phyloP scores from a whole-genome alignment of 2,329 filamentous ascomycete species.

The Huntiella omanensis region DNA sequence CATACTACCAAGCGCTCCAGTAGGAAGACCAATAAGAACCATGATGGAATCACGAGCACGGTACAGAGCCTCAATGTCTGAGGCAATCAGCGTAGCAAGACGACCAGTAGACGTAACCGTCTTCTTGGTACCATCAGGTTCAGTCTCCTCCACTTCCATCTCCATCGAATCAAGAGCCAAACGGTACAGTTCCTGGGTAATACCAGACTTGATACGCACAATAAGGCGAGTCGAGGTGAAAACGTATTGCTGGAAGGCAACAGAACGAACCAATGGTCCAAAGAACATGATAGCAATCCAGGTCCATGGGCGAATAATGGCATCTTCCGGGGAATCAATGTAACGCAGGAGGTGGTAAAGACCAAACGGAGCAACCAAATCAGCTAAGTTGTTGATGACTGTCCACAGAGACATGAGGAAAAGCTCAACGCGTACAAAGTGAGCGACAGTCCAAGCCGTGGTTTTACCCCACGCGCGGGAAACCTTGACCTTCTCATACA shows the following conservation, averaged over 20 bases:
- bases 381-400: constrained; percentile 21
- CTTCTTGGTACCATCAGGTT: constrained; percentile 12
- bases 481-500: constrained; percentile 24
- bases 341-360: constrained; percentile 32
- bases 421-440: constrained; percentile 25
- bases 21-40: constrained; percentile 25
- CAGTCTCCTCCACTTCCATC: constrained; percentile 29
- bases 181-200: constrained; percentile 40
- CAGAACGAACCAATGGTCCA: constrained; percentile 26
- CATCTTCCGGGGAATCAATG: constrained; percentile 24
- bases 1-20: constrained; percentile 28
- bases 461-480: constrained; percentile 25
- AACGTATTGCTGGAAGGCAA: constrained; percentile 37
- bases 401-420: constrained; percentile 26
- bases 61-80: constrained; percentile 36
- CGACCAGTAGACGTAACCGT: constrained; percentile 28
- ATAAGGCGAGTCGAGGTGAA: constrained; percentile 34
- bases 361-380: constrained; percentile 33
- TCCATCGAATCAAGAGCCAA: constrained; percentile 37
- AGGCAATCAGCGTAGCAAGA: constrained; percentile 37
- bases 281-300: constrained; percentile 36
- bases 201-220: constrained; percentile 33
- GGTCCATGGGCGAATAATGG: constrained; percentile 29
- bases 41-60: constrained; percentile 32
- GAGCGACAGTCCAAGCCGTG: constrained; percentile 27